These are phyloP conservation scores for Ascodesmis nigricans DNA, from an alignment of 495 filamentous ascomycete species.

Conservation along the genomic window DNA sequence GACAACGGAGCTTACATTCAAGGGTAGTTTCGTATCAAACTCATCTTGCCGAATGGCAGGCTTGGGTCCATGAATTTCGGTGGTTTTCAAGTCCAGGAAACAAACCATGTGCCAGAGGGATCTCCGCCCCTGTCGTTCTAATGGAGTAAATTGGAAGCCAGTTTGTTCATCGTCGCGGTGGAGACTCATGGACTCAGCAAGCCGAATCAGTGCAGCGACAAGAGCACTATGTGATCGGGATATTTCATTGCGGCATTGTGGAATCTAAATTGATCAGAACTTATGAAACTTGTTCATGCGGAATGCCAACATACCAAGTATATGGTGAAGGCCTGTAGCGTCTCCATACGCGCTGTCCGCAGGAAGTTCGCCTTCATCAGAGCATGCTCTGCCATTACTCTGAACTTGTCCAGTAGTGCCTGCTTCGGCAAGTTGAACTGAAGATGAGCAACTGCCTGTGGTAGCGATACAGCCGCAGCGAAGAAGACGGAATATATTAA, in stretches of 20 bases:
- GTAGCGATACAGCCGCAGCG: conserved; percentile 41
- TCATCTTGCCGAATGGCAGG: conserved; percentile 46
- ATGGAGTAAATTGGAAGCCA: conserved; percentile 36
- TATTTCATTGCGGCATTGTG: conserved; percentile 44
- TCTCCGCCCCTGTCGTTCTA: conserved; percentile 50
- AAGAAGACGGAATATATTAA: conserved; percentile 45
- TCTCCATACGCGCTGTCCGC: conserved; percentile 45
- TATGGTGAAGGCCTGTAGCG: conserved; percentile 51
- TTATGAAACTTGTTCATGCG: no score
- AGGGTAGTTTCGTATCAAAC: conserved; percentile 42
- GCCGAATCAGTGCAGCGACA: conserved; percentile 42
- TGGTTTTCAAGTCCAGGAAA: conserved; percentile 52
- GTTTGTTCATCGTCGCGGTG: conserved; percentile 38
- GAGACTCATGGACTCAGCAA: conserved; percentile 59
- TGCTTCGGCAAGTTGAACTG: conserved; percentile 31
- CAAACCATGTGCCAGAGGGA: conserved; percentile 25
- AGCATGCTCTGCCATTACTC: conserved; percentile 39
- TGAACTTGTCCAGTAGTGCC: conserved; percentile 35
- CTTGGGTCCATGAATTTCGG: conserved; percentile 51
- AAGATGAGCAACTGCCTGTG: conserved; percentile 26
- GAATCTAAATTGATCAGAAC: no score
- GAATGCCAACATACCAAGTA: conserved; percentile 33
- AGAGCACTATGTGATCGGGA: conserved; percentile 50
- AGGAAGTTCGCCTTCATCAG: conserved; percentile 45
- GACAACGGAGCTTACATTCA: no score